Conservation (phyloP, 1,139 yeast species). For the Lodderomyces jiufengensis region DNA sequence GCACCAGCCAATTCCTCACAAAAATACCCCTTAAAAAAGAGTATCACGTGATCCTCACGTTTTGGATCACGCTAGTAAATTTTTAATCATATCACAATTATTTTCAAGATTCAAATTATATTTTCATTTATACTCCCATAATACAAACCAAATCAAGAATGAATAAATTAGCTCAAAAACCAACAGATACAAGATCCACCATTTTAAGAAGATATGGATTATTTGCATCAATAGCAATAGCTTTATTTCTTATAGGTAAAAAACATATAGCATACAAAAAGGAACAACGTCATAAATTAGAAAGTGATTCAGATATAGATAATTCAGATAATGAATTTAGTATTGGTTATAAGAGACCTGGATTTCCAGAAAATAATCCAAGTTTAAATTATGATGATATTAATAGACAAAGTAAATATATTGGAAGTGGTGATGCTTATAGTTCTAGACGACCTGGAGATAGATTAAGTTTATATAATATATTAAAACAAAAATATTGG, state of each 20-base stretch:
- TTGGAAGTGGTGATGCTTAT: conserved; percentile 64
- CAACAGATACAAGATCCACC: conserved; percentile 36
- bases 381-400: conserved; percentile 20
- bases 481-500: conserved; percentile 23
- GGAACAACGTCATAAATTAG: conserved; percentile 34
- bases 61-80: no score
- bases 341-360: conserved; percentile 29
- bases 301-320: conserved; percentile 38
- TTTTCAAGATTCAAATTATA: no score
- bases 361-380: conserved; percentile 33
- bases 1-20: no score
- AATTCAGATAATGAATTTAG: conserved; percentile 33
- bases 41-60: no score
- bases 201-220: conserved; percentile 34
- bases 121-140: no score
- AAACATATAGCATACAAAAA: conserved; percentile 34
- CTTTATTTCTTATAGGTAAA: conserved; percentile 34
- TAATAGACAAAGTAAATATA: conserved; percentile 55
- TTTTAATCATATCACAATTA: no score
- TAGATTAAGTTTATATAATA: conserved; percentile 32
- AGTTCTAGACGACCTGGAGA: conserved; percentile 49
- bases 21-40: no score
- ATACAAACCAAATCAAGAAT: neutral
- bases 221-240: conserved; percentile 30
- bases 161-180: conserved; percentile 2